Evolutionary conservation across 352 stramenopile genomes (phyloP).

Genomic region (Paralagenidium karlingii): DNA sequence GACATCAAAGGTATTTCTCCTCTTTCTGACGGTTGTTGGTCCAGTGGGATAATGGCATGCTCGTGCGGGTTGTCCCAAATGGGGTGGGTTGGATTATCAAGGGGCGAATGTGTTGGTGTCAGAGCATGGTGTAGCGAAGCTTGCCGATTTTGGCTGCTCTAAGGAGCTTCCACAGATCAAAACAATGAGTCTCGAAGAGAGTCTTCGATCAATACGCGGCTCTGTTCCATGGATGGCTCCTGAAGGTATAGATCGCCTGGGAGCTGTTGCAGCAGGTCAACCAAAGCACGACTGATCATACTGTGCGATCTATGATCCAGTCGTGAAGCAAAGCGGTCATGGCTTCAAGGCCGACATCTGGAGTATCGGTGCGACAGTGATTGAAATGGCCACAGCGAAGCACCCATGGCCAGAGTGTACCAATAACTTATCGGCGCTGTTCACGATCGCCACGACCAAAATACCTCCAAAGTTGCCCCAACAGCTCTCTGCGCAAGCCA

Average conservation of each 20-base stretch:
- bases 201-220: conserved; percentile 64
- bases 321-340: conserved; percentile 63
- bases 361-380: conserved; percentile 66
- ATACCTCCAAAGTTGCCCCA: conserved; percentile 34
- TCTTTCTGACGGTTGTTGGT: not conserved
- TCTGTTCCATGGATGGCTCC: conserved; percentile 81
- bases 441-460: conserved; percentile 44
- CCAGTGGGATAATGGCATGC: no score
- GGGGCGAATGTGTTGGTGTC: conserved; percentile 84
- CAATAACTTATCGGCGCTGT: conserved; percentile 54
- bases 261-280: not conserved
- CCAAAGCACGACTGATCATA: not conserved
- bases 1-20: conserved; percentile 80
- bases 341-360: conserved; percentile 71
- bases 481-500: conserved; percentile 28
- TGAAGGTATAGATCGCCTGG: conserved; percentile 9
- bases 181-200: conserved; percentile 74
- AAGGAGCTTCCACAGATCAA: conserved; percentile 75
- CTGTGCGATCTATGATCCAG: conserved; percentile 1
- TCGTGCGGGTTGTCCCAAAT: no score
- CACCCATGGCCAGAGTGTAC: conserved; percentile 51
- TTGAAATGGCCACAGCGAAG: conserved; percentile 70
- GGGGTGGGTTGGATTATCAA: no score
- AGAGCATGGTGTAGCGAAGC: conserved; percentile 74
- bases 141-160: conserved; percentile 85